Base-by-base conservation (phyloP, 177 flowering plant genomes). In the Vitis hybrid region DNA sequence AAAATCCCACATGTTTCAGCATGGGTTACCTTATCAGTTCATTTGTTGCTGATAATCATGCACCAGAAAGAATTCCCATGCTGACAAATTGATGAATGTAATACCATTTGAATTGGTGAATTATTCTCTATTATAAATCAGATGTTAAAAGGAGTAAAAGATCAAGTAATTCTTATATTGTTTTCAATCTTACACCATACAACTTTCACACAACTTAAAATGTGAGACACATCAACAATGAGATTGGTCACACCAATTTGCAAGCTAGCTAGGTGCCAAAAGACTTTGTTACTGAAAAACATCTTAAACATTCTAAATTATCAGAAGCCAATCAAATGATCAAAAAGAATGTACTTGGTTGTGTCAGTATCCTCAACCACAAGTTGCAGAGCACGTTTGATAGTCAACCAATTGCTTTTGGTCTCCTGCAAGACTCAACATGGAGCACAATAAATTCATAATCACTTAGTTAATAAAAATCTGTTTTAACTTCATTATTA, bases 281-380 rank as follows among this genome's bases (percentile, higher is more conserved):
- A 39, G 48, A 39, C 48, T 39, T 39, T 7, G 10, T 39, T 5
- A 39, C 48, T 5, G 48, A 39, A 19, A 19, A 61, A 31, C 8
- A 61, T 60, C 64, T 4, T 31, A 61, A 61, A 14, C 5, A 10
- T 53, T 55, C 48, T 7, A 55, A 55, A 62, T 8, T 18, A 1
- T 55, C 33, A 53, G 19, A 66, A 62, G 18, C 5, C 16, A 10
- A 65, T 13, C 14, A 53, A 13, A 74, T 5, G 60, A 68, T 51
- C 12, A 52, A 60, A 61, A 26, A 62, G 58, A 62, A 66, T 63
- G 49, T 95, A 95, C 98, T 90, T 92, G 74, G 95, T 78, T 11
- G 98, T 92, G 82, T 96, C 89, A 55, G 90, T 87, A 66, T 96
- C 97, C 29, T 93, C 98, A 65, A 89, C 90, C 11, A 96, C 83